phyloP scores from a whole-genome alignment of 208 protist species.

The Leishmania arabica region DNA sequence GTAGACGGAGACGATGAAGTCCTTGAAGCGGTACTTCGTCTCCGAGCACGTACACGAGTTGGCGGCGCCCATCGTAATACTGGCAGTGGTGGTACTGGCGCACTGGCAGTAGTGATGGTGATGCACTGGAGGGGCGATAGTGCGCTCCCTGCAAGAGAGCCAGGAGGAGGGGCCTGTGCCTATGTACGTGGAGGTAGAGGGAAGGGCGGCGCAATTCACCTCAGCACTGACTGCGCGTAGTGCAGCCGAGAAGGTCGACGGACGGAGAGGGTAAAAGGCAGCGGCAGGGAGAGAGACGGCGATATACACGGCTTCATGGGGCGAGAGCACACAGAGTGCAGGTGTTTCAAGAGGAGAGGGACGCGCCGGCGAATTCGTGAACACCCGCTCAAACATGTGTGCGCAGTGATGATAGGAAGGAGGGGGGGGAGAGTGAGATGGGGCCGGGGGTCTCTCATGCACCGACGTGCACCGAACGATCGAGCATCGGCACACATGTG shows the following conservation, averaged over 20 bases:
- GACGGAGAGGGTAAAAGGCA: background rate
- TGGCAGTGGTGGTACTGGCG: background rate
- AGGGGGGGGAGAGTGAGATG: background rate
- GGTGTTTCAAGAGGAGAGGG: conserved; percentile 3
- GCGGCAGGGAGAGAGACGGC: background rate
- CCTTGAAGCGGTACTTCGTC: conserved; percentile 77
- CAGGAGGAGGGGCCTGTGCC: background rate
- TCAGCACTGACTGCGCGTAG: background rate
- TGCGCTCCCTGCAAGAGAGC: background rate
- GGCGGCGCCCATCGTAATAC: conserved; percentile 13
- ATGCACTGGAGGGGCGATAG: background rate
- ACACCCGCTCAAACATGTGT: background rate
- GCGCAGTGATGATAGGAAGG: too few species aligned
- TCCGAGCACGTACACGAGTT: conserved; percentile 48
- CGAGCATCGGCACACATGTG: background rate
- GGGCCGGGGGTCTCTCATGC: background rate
- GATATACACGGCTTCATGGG: background rate
- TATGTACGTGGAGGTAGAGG: too few species aligned
- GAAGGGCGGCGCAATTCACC: background rate
- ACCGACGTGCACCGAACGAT: background rate
- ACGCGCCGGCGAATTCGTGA: background rate
- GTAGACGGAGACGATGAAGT: conserved; percentile 80
- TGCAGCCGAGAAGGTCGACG: background rate
- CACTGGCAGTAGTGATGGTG: background rate
- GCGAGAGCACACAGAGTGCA: background rate